A percentile compares a stretch with the other conserved stretches of the same genome.
phyloP scores from a whole-genome alignment of 192 early-diverging fungal genomes.

The Linnemannia hyalina region DNA sequence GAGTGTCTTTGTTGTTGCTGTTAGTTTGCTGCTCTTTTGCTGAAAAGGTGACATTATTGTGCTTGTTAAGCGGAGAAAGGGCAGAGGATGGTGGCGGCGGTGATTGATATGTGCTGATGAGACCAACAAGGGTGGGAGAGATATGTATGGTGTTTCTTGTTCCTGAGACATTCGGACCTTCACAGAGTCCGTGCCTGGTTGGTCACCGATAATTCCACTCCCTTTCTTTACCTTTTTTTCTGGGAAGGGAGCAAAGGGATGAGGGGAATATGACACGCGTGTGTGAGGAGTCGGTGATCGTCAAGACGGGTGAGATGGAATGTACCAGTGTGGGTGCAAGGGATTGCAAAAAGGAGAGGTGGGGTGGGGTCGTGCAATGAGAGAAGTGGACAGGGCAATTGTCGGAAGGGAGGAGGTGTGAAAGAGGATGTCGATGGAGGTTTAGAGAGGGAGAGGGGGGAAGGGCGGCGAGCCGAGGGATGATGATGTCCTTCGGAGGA shows the following conservation, averaged over 20 bases:
- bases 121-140: neutral
- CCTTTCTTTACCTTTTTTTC: neutral
- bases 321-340: no score
- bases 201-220: neutral
- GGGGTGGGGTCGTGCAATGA: constrained; percentile 2
- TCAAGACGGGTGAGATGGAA: neutral
- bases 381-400: neutral
- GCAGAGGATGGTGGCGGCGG: no score
- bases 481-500: neutral
- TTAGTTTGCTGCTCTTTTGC: no score
- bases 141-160: neutral
- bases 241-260: neutral
- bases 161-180: neutral
- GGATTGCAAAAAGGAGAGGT: neutral
- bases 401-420: neutral
- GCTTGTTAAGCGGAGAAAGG: no score
- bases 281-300: neutral
- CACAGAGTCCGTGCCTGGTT: neutral
- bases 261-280: neutral
- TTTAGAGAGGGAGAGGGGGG: no score
- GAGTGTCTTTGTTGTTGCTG: no score
- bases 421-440: neutral
- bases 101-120: neutral
- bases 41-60: no score
- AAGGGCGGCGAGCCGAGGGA: neutral